Conservation (phyloP, 164 flowering plant genomes). For the Taxillus chinensis region DNA sequence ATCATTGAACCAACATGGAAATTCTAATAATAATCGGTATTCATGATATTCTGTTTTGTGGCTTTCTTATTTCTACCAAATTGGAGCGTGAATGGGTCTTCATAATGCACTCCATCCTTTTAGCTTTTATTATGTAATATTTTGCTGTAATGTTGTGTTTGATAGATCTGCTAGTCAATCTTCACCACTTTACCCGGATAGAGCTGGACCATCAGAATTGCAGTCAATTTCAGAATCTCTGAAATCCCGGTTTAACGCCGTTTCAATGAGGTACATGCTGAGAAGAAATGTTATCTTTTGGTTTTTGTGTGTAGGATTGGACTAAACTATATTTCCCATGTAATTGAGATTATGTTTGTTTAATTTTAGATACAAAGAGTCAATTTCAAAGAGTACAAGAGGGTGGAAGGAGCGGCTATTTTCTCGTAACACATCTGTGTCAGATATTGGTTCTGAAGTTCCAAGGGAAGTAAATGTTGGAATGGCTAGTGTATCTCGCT, state of each 20-base stretch:
- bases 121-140: background rate
- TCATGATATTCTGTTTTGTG: slow-evolving; percentile 4
- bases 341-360: background rate
- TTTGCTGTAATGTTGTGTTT: background rate
- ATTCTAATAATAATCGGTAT: slow-evolving; percentile 30
- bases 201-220: slow-evolving; percentile 80
- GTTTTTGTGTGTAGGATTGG: background rate
- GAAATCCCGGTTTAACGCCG: slow-evolving; percentile 61
- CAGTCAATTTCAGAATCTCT: slow-evolving; percentile 71
- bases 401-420: slow-evolving; percentile 80
- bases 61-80: background rate
- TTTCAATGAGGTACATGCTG: slow-evolving; percentile 47
- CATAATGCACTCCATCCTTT: background rate
- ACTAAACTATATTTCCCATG: background rate
- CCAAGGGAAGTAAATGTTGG: slow-evolving; percentile 56
- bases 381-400: slow-evolving; percentile 67
- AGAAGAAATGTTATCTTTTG: background rate
- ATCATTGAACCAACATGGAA: slow-evolving; percentile 18
- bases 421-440: slow-evolving; percentile 46
- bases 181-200: slow-evolving; percentile 39
- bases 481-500: slow-evolving; percentile 51
- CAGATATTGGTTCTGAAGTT: slow-evolving; percentile 49
- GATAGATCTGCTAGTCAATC: slow-evolving; percentile 36
- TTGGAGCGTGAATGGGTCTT: background rate
- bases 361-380: slow-evolving; percentile 51